Evolutionary conservation across 257 asterid genomes (phyloP), one percentile per base, ranked within the genome.

Genomic region (Verbena officinalis): DNA sequence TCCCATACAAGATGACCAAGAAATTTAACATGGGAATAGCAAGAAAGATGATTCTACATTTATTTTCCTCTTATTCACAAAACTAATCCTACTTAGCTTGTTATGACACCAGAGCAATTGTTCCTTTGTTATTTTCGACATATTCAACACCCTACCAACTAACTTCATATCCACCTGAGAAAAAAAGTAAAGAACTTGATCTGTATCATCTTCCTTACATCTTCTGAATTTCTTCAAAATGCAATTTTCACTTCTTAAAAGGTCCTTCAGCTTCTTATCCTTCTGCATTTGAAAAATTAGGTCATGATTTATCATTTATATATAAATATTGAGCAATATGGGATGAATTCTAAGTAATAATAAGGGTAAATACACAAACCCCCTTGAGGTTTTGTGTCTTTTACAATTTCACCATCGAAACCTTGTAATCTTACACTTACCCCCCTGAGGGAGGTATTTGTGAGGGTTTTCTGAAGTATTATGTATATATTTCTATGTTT

Each of bases 91-190:
- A 49, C 67, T 79, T 38, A 94, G 72, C 79, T 94, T 94, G 68
- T 78, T 73, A 55, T 61, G 80, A 69, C 97, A 94, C 99, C 97
- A 94, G 0, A 81, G 40, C 65, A 94, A 30, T 30, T 90, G 99
- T 1, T 90, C 97, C 16, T 72, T 81, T 0, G 88, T 88, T 62
- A 90, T 20, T 68, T 75, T 94, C 27, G 89, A 70, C 90, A 88
- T 84, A 60, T 81, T 90, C 58, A 94, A 68, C 9, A 90, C 97
- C 55, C 97, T 80, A 54, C 78, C 67, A 24, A 94, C 96, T 72
- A 94, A 76, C 52, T 80, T 90, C 97, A 86, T 74, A 49, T 90
- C 95, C 52, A 88, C 95, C 68, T 90, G 96, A 1, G 94, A 78
- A 75, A 90, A 91, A 49, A 88, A 90, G 66, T 71, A 77, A 1